phyloP scores from a whole-genome alignment of 2,329 filamentous ascomycete genomes.

The Xylariaceae sp. region DNA sequence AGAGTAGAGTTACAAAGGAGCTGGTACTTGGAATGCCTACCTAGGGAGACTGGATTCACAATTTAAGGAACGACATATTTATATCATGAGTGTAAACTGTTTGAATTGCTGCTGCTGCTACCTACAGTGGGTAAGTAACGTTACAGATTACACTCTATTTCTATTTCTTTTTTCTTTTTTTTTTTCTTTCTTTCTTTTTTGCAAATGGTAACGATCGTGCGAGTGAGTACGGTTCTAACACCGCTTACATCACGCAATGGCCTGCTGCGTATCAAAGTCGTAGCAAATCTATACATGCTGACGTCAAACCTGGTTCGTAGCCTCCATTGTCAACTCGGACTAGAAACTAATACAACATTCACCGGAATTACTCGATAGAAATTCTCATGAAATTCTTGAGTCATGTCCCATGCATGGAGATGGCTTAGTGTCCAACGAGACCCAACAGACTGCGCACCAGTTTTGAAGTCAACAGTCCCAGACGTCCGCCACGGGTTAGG shows the following conservation, averaged over 20 bases:
- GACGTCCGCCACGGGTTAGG: not conserved
- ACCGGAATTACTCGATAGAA: not conserved
- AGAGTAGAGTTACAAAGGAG: not conserved
- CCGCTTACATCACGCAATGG: not conserved
- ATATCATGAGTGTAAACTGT: not conserved
- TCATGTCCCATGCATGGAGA: not conserved
- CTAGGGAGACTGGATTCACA: not conserved
- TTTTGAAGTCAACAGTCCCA: not conserved
- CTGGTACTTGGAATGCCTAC: not conserved
- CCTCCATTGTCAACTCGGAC: not conserved
- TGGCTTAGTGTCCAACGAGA: constrained; percentile 10
- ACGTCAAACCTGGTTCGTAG: not conserved
- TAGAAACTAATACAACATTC: not conserved
- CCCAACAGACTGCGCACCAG: not conserved
- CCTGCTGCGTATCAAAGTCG: not conserved
- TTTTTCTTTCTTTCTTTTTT: no score
- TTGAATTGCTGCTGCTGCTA: not conserved
- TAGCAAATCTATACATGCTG: not conserved
- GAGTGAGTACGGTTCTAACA: not conserved
- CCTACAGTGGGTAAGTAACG: not conserved
- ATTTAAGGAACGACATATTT: not conserved
- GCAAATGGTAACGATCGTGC: not conserved
- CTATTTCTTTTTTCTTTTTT: no score
- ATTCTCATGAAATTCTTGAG: not conserved
- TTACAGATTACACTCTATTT: not conserved